Evolutionary conservation across 495 filamentous ascomycete genomes (phyloP), one percentile per base, ranked within the genome.

Genomic region (Penicillium cataractarum): DNA sequence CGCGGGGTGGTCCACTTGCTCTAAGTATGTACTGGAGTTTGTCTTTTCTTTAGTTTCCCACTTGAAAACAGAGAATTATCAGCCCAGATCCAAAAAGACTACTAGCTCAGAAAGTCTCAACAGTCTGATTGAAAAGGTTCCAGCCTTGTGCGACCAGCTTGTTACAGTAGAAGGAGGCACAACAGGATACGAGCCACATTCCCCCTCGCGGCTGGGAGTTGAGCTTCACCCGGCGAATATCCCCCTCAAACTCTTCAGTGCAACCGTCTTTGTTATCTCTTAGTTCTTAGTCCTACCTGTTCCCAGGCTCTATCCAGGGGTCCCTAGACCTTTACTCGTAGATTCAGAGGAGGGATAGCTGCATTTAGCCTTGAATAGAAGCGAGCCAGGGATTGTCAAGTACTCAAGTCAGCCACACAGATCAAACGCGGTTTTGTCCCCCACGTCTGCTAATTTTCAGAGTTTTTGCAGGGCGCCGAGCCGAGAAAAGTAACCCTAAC

Each of bases 171-270:
- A 48, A 9, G n/a, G 15, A 7, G n/a, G n/a, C 44, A 48, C 44
- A 48, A 22, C 44, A 48, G 21, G 9, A 48, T 46, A 21, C 42
- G 24, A 48, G 44, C 44, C 44, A 48, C 44, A 48, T 48, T 26
- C 22, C 24, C 44, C 44, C 22, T 24, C 44, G 10, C 44, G 44
- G 44, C 44, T 48, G 44, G 44, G 44, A 1, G 13, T 42, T 19
- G 7, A 4, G 6, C 9, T 26, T 48, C 21, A 15, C 21, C 44
- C 22, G 44, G 44, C 24, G 44, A 48, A 48, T 48, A 48, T 48
- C 44, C 15, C 44, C 44, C 22, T 8, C 21, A 15, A 48, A 22
- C 3, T 8, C 44, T 48, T 48, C 24, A 3, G 44, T 48, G 44
- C 22, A 48, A 48, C 44, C 22, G 44, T 48, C n/a, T 15, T 4